phyloP scores from a whole-genome alignment of 2,329 filamentous ascomycete genomes.

The Aspergillus eucalypticola region DNA sequence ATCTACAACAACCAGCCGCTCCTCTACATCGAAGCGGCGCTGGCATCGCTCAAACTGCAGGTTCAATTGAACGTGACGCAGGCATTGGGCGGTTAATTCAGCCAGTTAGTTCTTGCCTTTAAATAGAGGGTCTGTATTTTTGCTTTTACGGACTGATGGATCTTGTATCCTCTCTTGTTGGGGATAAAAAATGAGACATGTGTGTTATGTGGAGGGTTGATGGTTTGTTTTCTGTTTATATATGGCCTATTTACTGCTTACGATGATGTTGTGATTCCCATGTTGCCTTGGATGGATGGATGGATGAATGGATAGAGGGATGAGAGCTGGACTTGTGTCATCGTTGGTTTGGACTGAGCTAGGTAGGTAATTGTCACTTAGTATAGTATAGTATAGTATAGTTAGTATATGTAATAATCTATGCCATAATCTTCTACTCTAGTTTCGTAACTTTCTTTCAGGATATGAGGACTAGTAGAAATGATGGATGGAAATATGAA shows the following conservation, averaged over 20 bases:
- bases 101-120: too few species aligned
- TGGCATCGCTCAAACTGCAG: conserved; percentile 49
- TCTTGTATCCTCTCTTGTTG: neutral
- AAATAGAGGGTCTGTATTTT: too few species aligned
- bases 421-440: neutral
- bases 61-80: conserved; percentile 45
- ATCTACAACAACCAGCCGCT: conserved; percentile 53
- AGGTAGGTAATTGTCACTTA: too few species aligned
- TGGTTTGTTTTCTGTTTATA: neutral
- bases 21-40: conserved; percentile 55
- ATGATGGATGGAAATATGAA: too few species aligned
- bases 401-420: neutral
- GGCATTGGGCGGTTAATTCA: conserved; percentile 3
- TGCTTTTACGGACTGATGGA: neutral
- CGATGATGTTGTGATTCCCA: neutral
- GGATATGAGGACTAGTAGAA: too few species aligned
- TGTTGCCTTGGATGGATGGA: neutral
- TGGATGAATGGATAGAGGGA: neutral
- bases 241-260: neutral
- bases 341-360: too few species aligned
- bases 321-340: neutral
- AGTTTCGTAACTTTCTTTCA: too few species aligned
- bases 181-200: neutral
- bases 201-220: neutral
- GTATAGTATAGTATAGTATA: too few species aligned